Base-by-base conservation (phyloP, 2,329 filamentous ascomycete species). In the Botrytis elliptica region DNA sequence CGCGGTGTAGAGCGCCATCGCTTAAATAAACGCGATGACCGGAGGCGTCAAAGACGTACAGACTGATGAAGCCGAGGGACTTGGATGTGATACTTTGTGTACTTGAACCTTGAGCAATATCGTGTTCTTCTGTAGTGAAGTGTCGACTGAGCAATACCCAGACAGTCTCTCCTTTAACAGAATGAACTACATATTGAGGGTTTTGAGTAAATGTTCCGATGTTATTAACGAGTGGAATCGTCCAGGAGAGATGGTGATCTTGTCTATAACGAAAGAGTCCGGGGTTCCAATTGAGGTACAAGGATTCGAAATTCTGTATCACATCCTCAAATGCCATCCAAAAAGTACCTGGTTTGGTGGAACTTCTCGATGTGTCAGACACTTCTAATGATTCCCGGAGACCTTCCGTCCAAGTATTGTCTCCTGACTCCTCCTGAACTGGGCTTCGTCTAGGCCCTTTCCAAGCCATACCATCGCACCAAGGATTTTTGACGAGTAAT, bases 261-360 rank as follows among this genome's bases (percentile, higher is more conserved):
- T 97, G 91, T 14, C 95, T 90, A 80, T 92, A 85, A 2, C 85
- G 85, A 83, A 99, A 99, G 0, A 97, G 85, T 0, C 88, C 87
- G 0, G 96, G 95, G 77, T 97, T 98, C 96, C 96, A 99, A 83
- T 98, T 99, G 72, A 99, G 86, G 82, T 98, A 99, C 77, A 99
- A 89, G 29, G 95, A 97, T 81, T 98, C 94, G 76, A 98, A 99
- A 80, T 97, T 91, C 79, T 97, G 94, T 52, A 93, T 88, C 6
- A 98, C 90, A 76, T 94, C 93, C 77, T 97, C 93, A 42, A 96
- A 89, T 38, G 91, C 90, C 83, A 98, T 97, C 95, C 96, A 98
- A 80, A 97, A 97, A 0, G 92, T 93, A n/a, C 94, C 94, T 0
- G 92, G 91, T 38, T 65, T 42, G 7, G 49, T 69, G 52, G 16